Percentiles rank a stretch among this genome's conserved stretches.
These are phyloP conservation scores for Sclerotinia nivalis DNA, from an alignment of 2,329 filamentous ascomycete genomes.

Conservation along the genomic window DNA sequence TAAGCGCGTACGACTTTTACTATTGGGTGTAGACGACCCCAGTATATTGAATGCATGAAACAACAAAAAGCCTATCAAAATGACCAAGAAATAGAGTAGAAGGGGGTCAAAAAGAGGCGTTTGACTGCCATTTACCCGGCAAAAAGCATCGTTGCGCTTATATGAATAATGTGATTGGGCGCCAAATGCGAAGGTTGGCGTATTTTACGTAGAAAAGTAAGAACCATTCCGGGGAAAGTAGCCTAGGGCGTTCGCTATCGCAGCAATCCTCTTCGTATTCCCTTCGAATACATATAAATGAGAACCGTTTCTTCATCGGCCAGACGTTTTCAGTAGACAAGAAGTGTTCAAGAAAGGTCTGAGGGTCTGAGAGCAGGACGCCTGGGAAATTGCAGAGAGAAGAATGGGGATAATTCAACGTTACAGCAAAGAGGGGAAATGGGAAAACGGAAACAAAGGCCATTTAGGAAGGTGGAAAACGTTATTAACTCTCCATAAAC, in stretches of 20 bases:
- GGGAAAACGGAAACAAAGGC: background rate
- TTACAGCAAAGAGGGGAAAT: too few relatives aligned
- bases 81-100: background rate
- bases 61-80: slow-evolving; percentile 5
- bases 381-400: background rate
- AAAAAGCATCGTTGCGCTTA: background rate
- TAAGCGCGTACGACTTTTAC: slow-evolving; percentile 10
- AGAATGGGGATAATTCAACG: background rate
- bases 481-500: background rate
- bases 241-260: background rate
- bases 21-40: background rate
- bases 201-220: background rate
- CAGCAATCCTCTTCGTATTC: background rate
- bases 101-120: background rate
- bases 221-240: background rate
- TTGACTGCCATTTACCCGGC: background rate
- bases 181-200: background rate
- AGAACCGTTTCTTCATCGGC: background rate
- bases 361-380: background rate
- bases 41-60: slow-evolving; percentile 8
- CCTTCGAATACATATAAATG: background rate
- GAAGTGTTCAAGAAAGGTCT: background rate
- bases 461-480: slow-evolving; percentile 9
- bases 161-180: slow-evolving; percentile 7
- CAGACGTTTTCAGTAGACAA: background rate